phyloP scores from a whole-genome alignment of 2,329 filamentous ascomycete genomes.

The Colletotrichum somersetense region DNA sequence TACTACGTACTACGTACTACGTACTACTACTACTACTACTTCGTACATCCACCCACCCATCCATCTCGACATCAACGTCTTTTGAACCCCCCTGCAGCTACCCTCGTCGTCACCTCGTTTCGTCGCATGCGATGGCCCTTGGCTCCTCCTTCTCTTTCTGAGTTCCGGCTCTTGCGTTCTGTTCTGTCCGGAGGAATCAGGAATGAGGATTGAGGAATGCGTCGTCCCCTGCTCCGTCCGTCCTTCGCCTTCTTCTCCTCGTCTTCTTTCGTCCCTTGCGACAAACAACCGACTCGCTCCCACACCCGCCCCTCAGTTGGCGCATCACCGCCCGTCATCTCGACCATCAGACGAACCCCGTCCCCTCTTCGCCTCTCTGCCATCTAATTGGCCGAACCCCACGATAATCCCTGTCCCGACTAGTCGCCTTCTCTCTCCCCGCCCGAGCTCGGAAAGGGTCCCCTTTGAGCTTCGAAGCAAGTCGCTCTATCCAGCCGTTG shows the following conservation, averaged over 20 bases:
- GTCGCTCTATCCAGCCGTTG: not conserved
- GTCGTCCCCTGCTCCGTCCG: constrained; percentile 14
- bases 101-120: constrained; percentile 33
- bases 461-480: not conserved
- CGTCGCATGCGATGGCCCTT: constrained; percentile 28
- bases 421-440: constrained; percentile 9
- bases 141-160: constrained; percentile 11
- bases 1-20: no score
- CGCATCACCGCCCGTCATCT: not conserved
- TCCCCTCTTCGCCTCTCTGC: not conserved
- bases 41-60: no score
- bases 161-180: not conserved
- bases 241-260: not conserved
- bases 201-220: constrained; percentile 12
- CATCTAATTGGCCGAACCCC: constrained; percentile 20
- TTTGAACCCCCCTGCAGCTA: constrained; percentile 30
- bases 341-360: not conserved
- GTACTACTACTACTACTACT: no score
- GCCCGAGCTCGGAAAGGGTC: not conserved
- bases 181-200: not conserved
- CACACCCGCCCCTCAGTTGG: not conserved
- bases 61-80: not conserved
- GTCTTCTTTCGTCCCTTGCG: not conserved
- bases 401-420: constrained; percentile 21
- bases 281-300: not conserved